Evolutionary conservation across 768 basidiomycete species (phyloP).

Genomic region (Suillus subaureus): DNA sequence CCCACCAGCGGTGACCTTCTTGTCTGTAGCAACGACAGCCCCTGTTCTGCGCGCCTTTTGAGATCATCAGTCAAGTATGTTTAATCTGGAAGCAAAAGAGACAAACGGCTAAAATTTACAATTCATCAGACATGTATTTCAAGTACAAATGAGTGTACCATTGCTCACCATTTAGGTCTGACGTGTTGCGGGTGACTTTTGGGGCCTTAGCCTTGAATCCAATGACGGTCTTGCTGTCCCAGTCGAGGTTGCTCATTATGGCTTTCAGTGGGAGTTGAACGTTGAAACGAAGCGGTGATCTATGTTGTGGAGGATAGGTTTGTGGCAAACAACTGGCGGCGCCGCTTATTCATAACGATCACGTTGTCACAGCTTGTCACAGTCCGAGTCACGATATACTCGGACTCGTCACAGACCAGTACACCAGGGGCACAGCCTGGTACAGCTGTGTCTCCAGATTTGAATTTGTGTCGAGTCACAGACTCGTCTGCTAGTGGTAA

Average conservation of each 20-base stretch:
- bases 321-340: neutral
- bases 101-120: constrained; percentile 53
- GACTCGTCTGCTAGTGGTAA: neutral
- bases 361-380: constrained; percentile 2
- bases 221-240: constrained; percentile 75
- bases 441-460: neutral
- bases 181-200: constrained; percentile 65
- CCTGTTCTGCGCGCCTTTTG: constrained; percentile 73
- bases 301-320: neutral
- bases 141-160: constrained; percentile 6
- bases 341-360: neutral
- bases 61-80: constrained; percentile 11
- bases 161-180: constrained; percentile 55
- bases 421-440: too few species aligned
- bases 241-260: constrained; percentile 57
- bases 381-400: neutral
- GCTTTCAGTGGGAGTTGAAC: neutral
- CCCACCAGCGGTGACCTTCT: constrained; percentile 64
- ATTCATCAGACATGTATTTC: constrained; percentile 17
- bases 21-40: constrained; percentile 81
- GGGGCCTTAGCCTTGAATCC: constrained; percentile 63
- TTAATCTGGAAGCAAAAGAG: neutral
- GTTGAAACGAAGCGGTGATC: neutral
- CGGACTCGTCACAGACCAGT: too few species aligned
- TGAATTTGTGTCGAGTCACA: neutral